Conservation (phyloP, 352 stramenopile genomes). For the Pythium rhizo-oryzae region DNA sequence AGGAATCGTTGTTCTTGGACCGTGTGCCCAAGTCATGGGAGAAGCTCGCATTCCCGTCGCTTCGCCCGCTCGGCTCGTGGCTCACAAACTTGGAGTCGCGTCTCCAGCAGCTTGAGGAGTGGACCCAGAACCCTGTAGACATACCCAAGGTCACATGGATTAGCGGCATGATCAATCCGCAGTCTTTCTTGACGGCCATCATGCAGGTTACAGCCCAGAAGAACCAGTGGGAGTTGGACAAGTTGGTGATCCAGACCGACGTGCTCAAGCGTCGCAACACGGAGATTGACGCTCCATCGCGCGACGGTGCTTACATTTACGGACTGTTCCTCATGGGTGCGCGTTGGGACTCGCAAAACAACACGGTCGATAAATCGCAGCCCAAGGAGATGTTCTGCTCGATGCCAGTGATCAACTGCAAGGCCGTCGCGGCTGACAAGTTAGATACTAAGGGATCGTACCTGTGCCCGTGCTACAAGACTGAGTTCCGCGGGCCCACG, state of each 20-base stretch:
- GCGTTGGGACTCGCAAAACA: slow-evolving; percentile 92
- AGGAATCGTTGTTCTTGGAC: slow-evolving; percentile 94
- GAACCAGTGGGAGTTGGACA: slow-evolving; percentile 97
- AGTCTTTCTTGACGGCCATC: slow-evolving; percentile 97
- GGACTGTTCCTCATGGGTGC: slow-evolving; percentile 96
- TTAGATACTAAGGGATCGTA: slow-evolving; percentile 95
- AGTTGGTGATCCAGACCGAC: slow-evolving; percentile 97
- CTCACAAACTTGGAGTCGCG: slow-evolving; percentile 93
- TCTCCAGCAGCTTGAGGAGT: slow-evolving; percentile 95
- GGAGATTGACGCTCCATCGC: slow-evolving; percentile 89
- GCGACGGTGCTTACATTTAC: slow-evolving; percentile 96
- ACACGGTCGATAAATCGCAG: slow-evolving; percentile 93
- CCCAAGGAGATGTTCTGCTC: slow-evolving; percentile 98
- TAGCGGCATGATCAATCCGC: slow-evolving; percentile 94
- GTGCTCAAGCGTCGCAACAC: slow-evolving; percentile 94
- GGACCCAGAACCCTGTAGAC: slow-evolving; percentile 95
- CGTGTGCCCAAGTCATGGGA: slow-evolving; percentile 94
- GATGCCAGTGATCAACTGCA: slow-evolving; percentile 98
- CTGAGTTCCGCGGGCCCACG: slow-evolving; percentile 94
- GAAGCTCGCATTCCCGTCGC: slow-evolving; percentile 94
- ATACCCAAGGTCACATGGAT: slow-evolving; percentile 97
- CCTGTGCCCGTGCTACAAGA: slow-evolving; percentile 98
- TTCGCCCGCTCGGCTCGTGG: slow-evolving; percentile 92
- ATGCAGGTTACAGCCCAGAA: slow-evolving; percentile 98
- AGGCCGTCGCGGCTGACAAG: slow-evolving; percentile 95